These are phyloP conservation scores for Pachyrhizus erosus DNA, from an alignment of 306 rosid species.

Conservation along the genomic window DNA sequence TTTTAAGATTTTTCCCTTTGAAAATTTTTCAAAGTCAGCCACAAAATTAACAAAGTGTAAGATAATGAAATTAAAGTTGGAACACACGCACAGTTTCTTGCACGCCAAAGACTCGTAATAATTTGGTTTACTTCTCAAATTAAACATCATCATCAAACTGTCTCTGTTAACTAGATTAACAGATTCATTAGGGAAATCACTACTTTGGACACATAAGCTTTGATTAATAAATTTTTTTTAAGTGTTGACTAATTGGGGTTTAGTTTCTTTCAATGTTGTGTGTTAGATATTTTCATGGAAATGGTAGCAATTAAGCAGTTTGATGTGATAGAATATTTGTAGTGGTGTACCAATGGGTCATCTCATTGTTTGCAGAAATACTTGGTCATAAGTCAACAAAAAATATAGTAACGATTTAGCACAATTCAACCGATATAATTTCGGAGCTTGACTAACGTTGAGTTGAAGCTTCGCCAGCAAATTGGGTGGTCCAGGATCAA, in stretches of 20 bases:
- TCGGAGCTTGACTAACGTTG: constrained; percentile 50
- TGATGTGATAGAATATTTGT: constrained; percentile 56
- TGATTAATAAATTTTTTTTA: not conserved
- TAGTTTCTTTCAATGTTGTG: constrained; percentile 6
- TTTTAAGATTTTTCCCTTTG: constrained; percentile 20
- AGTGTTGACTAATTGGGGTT: constrained; percentile 25
- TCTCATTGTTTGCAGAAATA: constrained; percentile 36
- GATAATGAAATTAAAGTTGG: constrained; percentile 40
- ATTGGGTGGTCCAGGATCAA: constrained; percentile 49
- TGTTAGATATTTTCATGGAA: constrained; percentile 39
- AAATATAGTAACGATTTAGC: constrained; percentile 19
- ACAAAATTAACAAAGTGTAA: constrained; percentile 26
- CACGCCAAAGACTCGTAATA: constrained; percentile 46
- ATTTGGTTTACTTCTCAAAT: constrained; percentile 41
- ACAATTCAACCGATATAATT: constrained; percentile 57
- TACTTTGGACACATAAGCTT: not conserved
- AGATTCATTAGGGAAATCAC: constrained; percentile 30
- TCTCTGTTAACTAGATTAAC: constrained; percentile 41
- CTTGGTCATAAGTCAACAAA: constrained; percentile 63
- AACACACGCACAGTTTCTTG: constrained; percentile 45
- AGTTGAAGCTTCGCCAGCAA: constrained; percentile 44
- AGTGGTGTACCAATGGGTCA: constrained; percentile 45
- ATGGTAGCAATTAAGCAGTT: constrained; percentile 15
- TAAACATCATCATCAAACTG: constrained; percentile 40
- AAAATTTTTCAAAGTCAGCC: constrained; percentile 55